Evolutionary conservation across 2,329 filamentous ascomycete genomes (phyloP), one percentile per base, ranked within the genome.

Genomic region (Parasarocladium wereldwijsianum): DNA sequence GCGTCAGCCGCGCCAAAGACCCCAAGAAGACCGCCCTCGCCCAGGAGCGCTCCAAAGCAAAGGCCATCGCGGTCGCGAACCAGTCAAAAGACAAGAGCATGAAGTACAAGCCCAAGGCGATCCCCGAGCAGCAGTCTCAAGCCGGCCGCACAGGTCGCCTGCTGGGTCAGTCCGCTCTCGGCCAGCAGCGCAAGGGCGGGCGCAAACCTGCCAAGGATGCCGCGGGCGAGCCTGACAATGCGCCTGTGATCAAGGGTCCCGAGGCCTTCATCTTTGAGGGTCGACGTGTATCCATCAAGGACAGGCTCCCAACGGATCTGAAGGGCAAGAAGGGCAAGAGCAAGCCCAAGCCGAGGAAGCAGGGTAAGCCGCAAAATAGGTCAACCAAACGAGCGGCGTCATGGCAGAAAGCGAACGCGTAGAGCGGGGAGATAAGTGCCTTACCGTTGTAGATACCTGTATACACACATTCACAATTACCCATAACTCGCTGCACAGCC

Each of bases 1-100:
- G 90, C 32, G 86, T 98, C 26, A 78, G 73, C 27, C 76, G 90
- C 36, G 90, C 90, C 46, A 87, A 85, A 54, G 79, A 79, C 34
- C 69, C 67, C 20, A 64, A 67, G 45, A 72, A 71, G 52, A 74
- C 69, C 6, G 51, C 55, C 22, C 53, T 63, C 17, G 66, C 67
- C 32, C 39, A 59, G 41, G 40, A 51, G 43, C 41, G 45, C 32
- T 26, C 18, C 13, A 17, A 17, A 9, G 40, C 44, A 37, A 50
- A 49, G 35, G 37, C 40, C 29, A 50, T 54, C 27, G 41, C 56
- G 31, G 58, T 57, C 19, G 37, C 44, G 40, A 56, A 50, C 32
- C n/a, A n/a, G n/a, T n/a, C n/a, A n/a, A n/a, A n/a, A n/a, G 38
- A 40, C 39, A 55, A 51, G 38, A 57, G 46, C 51, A 57, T 55